Conservation (phyloP, 805 yeast genomes). For the Teunomyces aglyptinius region DNA sequence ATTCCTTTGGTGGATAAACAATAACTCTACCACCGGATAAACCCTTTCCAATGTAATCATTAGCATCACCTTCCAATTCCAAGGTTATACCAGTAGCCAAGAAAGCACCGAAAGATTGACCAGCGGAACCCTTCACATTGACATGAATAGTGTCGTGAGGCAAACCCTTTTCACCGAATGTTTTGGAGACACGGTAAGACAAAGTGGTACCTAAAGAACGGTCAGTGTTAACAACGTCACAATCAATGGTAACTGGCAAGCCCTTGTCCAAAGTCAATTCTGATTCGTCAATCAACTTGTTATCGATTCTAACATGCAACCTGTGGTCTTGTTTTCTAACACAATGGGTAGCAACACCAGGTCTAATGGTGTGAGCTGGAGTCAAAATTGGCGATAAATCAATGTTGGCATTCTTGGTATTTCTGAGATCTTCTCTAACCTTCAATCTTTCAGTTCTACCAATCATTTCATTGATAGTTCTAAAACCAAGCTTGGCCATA, state of each 20-base stretch:
- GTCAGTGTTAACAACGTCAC: slow-evolving; percentile 92
- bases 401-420: slow-evolving; percentile 85
- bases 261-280: slow-evolving; percentile 95
- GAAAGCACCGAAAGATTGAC: slow-evolving; percentile 98
- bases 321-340: slow-evolving; percentile 93
- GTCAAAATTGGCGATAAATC: slow-evolving; percentile 92
- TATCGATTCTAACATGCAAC: slow-evolving; percentile 88
- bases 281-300: slow-evolving; percentile 93
- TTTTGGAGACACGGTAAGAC: slow-evolving; percentile 90
- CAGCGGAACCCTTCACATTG: slow-evolving; percentile 88
- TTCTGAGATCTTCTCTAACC: slow-evolving; percentile 81
- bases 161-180: slow-evolving; percentile 87
- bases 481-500: slow-evolving; percentile 94
- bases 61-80: slow-evolving; percentile 95
- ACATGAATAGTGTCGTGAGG: slow-evolving; percentile 97
- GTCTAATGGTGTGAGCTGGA: slow-evolving; percentile 94
- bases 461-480: slow-evolving; percentile 96
- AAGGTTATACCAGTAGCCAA: slow-evolving; percentile 94
- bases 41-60: slow-evolving; percentile 97
- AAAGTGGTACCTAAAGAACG: slow-evolving; percentile 94
- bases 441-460: slow-evolving; percentile 91
- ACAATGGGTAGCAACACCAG: slow-evolving; percentile 93
- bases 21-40: slow-evolving; percentile 91
- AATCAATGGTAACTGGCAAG: slow-evolving; percentile 91
- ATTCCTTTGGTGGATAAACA: slow-evolving; percentile 85